phyloP scores from a whole-genome alignment of 2,329 filamentous ascomycete genomes.

The Xylaria sp. region DNA sequence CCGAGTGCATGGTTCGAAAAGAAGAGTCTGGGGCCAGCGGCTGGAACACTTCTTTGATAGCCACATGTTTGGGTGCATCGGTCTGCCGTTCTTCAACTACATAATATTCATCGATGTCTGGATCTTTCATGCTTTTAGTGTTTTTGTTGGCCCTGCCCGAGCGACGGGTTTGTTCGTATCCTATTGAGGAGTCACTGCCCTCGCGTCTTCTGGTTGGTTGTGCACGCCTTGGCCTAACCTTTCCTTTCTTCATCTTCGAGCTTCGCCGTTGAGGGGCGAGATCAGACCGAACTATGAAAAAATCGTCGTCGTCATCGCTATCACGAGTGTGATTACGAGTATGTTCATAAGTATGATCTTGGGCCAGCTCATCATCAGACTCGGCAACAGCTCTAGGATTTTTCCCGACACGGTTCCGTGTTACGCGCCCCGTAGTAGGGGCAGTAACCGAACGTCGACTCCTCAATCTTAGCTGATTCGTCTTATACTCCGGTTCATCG shows the following conservation, averaged over 20 bases:
- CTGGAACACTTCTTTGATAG: slow-evolving; percentile 80
- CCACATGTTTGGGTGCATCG: slow-evolving; percentile 65
- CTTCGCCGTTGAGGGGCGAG: slow-evolving; percentile 39
- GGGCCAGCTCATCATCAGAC: slow-evolving; percentile 50
- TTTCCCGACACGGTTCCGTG: slow-evolving; percentile 28
- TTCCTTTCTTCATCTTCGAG: slow-evolving; percentile 40
- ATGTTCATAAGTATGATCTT: slow-evolving; percentile 28
- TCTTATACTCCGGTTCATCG: slow-evolving; percentile 31
- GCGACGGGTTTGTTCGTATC: slow-evolving; percentile 63
- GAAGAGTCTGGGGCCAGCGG: slow-evolving; percentile 67
- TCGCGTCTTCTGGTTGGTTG: slow-evolving; percentile 38
- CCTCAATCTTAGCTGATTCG: slow-evolving; percentile 1
- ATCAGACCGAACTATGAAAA: slow-evolving; percentile 46
- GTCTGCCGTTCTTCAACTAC: slow-evolving; percentile 59
- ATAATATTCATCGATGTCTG: slow-evolving; percentile 67
- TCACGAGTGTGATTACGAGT: slow-evolving; percentile 13
- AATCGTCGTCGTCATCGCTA: slow-evolving; percentile 43
- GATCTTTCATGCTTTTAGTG: slow-evolving; percentile 61
- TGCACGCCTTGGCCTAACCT: slow-evolving; percentile 19
- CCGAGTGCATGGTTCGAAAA: slow-evolving; percentile 77
- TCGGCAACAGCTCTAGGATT: slow-evolving; percentile 29
- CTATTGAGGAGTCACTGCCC: slow-evolving; percentile 58
- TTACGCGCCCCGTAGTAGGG: slow-evolving; percentile 31
- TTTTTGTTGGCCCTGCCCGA: slow-evolving; percentile 61
- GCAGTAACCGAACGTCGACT: slow-evolving; percentile 7